A percentile compares a stretch with the other conserved stretches of the same genome.
Conservation (phyloP, 148 eudicot species). For the Heliosperma pusillum region DNA sequence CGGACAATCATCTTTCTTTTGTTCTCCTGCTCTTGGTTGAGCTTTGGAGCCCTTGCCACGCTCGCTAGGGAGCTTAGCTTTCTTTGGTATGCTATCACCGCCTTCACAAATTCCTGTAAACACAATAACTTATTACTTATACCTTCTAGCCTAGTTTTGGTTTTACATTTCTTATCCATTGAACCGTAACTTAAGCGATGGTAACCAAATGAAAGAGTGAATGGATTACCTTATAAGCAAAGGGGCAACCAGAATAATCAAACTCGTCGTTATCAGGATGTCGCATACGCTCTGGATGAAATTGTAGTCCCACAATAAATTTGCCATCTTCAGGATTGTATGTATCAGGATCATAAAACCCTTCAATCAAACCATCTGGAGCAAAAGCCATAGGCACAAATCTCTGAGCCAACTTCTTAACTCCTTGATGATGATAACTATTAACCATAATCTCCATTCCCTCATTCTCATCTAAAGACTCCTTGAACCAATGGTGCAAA, state of each 20-base stretch:
- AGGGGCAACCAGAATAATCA: constrained; percentile 49
- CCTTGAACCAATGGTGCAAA: constrained; percentile 39
- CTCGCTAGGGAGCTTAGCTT: constrained; percentile 25
- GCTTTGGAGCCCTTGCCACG: constrained; percentile 29
- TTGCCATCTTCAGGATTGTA: constrained; percentile 45
- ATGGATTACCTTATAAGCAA: constrained; percentile 36
- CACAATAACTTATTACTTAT: not conserved
- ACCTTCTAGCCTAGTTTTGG: no score
- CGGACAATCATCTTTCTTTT: constrained; percentile 41
- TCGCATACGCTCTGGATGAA: constrained; percentile 52
- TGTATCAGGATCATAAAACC: constrained; percentile 47
- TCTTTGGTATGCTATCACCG: constrained; percentile 42
- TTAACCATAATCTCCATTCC: constrained; percentile 40
- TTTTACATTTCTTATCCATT: no score
- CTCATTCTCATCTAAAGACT: constrained; percentile 25
- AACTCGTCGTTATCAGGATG: constrained; percentile 35
- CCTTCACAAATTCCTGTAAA: constrained; percentile 47
- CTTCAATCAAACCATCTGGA: constrained; percentile 50
- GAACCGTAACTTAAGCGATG: not conserved
- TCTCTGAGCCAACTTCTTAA: constrained; percentile 39
- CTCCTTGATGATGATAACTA: constrained; percentile 56
- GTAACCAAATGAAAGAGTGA: no score
- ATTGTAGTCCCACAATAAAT: constrained; percentile 48
- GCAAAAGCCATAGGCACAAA: constrained; percentile 52
- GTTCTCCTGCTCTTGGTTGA: constrained; percentile 41